phyloP scores from a whole-genome alignment of 257 asterid genomes.

The Echites panduratus region DNA sequence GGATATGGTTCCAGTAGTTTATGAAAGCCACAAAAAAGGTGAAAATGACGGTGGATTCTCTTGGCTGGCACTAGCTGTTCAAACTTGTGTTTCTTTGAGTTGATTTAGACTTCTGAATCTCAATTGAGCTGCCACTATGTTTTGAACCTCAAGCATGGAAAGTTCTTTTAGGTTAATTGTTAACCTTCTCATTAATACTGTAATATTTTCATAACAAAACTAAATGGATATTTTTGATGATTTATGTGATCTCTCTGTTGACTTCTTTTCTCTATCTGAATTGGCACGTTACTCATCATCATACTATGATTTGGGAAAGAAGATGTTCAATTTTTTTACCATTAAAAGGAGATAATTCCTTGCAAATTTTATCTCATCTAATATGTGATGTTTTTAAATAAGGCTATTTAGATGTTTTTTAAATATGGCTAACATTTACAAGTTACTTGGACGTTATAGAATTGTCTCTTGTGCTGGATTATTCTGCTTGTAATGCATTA shows the following conservation, averaged over 20 bases:
- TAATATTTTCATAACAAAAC: background rate
- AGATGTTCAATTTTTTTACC: slow-evolving; percentile 4
- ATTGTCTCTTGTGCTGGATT: background rate
- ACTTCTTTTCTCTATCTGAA: background rate
- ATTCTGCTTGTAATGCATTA: slow-evolving; percentile 10
- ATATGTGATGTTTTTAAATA: too few relatives aligned
- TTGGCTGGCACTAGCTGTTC: background rate
- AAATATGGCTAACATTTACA: background rate
- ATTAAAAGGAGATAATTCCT: background rate
- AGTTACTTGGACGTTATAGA: background rate
- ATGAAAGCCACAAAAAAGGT: slow-evolving; percentile 2
- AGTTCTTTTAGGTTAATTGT: slow-evolving; percentile 4
- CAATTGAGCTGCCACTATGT: background rate
- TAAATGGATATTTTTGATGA: background rate
- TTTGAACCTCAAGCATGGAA: background rate
- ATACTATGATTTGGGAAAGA: background rate
- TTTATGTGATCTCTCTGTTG: background rate
- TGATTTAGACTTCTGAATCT: background rate
- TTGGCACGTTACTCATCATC: background rate
- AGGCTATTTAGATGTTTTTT: background rate
- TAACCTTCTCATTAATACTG: background rate
- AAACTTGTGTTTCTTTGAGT: background rate
- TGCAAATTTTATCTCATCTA: slow-evolving; percentile 5
- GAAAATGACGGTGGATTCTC: slow-evolving; percentile 7
- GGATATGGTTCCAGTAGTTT: background rate